phyloP scores from a whole-genome alignment of 345 rosid genomes.

The Trapa incisa region DNA sequence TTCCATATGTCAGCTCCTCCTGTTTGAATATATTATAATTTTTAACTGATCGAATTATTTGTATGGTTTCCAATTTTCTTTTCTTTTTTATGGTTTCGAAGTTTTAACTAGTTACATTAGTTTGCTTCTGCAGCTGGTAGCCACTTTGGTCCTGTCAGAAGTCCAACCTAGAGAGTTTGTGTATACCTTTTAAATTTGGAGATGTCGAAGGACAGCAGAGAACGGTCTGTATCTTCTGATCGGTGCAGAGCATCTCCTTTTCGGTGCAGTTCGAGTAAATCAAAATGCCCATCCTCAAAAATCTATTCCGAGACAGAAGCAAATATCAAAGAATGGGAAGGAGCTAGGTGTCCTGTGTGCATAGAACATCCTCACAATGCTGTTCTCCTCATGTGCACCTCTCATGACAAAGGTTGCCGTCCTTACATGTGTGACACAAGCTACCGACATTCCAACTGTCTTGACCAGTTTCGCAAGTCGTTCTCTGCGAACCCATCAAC shows the following conservation, averaged over 20 bases:
- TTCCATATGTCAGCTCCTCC: background rate
- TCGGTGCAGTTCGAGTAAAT: slow-evolving; percentile 45
- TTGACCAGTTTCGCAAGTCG: slow-evolving; percentile 81
- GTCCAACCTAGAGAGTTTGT: background rate
- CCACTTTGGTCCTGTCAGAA: background rate
- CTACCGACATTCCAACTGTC: slow-evolving; percentile 89
- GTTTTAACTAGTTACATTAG: background rate
- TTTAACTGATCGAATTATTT: background rate
- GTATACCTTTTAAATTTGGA: background rate
- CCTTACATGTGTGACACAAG: slow-evolving; percentile 99
- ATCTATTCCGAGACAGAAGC: slow-evolving; percentile 34
- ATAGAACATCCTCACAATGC: slow-evolving; percentile 99
- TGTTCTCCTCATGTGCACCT: slow-evolving; percentile 77
- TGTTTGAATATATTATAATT: background rate
- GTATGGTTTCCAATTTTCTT: background rate
- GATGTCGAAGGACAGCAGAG: slow-evolving; percentile 94
- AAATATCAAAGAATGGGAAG: slow-evolving; percentile 80
- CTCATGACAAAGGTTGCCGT: slow-evolving; percentile 85
- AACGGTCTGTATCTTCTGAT: slow-evolving; percentile 56
- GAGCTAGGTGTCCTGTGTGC: slow-evolving; percentile 91
- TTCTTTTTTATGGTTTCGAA: background rate
- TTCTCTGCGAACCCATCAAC: slow-evolving; percentile 24
- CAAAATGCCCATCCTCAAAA: slow-evolving; percentile 29
- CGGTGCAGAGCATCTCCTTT: slow-evolving; percentile 46
- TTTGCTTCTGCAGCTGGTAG: background rate